Evolutionary conservation across 352 stramenopile species (phyloP).

Genomic region (Pythium monospermum): DNA sequence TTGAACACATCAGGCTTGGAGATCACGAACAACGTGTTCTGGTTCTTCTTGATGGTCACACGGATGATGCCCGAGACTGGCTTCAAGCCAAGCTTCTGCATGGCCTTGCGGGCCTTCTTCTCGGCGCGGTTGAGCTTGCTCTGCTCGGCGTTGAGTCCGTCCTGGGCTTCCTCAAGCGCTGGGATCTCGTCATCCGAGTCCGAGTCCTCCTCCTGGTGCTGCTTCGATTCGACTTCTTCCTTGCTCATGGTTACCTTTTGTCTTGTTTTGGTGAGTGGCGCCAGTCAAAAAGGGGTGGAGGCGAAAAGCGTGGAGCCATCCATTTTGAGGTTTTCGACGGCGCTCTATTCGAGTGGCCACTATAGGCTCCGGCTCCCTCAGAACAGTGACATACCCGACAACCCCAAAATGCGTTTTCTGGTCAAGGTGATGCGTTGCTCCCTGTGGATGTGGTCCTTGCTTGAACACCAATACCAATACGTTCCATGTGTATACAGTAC

Average conservation of each 20-base stretch:
- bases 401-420: no score
- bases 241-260: slow-evolving; percentile 27
- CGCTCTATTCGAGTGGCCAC: slow-evolving; percentile 12
- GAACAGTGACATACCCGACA: no score
- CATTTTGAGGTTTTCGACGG: background rate
- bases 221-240: slow-evolving; percentile 40
- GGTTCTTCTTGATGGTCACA: slow-evolving; percentile 98
- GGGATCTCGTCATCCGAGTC: slow-evolving; percentile 84
- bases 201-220: slow-evolving; percentile 45
- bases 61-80: slow-evolving; percentile 94
- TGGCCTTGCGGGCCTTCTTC: slow-evolving; percentile 99
- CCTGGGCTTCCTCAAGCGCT: slow-evolving; percentile 65
- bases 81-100: slow-evolving; percentile 99
- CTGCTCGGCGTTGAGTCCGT: slow-evolving; percentile 57
- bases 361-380: no score
- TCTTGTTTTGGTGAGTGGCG: background rate
- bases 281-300: background rate
- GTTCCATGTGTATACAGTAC: no score
- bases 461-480: no score
- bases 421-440: no score
- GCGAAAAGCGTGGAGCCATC: background rate
- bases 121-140: slow-evolving; percentile 95
- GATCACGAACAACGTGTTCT: slow-evolving; percentile 97
- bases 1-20: slow-evolving; percentile 98
- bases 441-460: no score